phyloP scores from a whole-genome alignment of 768 basidiomycete genomes.

The Suillus spraguei region DNA sequence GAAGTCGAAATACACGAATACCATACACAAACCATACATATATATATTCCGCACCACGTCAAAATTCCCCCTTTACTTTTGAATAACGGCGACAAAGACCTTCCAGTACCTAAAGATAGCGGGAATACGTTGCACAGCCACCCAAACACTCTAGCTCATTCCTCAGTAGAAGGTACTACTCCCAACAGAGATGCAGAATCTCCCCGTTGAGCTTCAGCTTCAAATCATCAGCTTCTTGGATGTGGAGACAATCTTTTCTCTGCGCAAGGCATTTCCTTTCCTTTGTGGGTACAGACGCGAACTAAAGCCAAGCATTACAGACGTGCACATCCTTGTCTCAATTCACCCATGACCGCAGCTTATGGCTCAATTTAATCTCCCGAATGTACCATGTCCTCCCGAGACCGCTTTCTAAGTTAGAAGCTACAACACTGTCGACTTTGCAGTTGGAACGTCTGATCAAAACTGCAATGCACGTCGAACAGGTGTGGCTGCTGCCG shows the following conservation, averaged over 20 bases:
- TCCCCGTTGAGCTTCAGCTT: conserved; percentile 24
- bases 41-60: no score
- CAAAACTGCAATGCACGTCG: conserved; percentile 16
- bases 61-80: no score
- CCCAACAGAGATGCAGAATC: conserved; percentile 3
- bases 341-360: conserved; percentile 19
- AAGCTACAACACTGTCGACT: conserved; percentile 16
- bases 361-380: conserved; percentile 24
- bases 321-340: conserved; percentile 26
- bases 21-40: no score
- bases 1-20: no score
- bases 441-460: conserved; percentile 19
- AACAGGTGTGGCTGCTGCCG: conserved; percentile 21
- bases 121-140: not conserved
- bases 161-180: no score
- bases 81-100: no score
- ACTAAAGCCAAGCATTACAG: conserved; percentile 14
- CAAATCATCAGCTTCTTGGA: conserved; percentile 19
- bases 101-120: no score
- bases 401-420: conserved; percentile 18
- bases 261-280: conserved; percentile 19
- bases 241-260: conserved; percentile 19
- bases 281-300: not conserved
- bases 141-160: no score
- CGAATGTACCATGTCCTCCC: conserved; percentile 18